A percentile compares a stretch with the other conserved stretches of the same genome.
Evolutionary conservation across 768 basidiomycete species (phyloP).

Genomic region (Albatrellus ellisii): DNA sequence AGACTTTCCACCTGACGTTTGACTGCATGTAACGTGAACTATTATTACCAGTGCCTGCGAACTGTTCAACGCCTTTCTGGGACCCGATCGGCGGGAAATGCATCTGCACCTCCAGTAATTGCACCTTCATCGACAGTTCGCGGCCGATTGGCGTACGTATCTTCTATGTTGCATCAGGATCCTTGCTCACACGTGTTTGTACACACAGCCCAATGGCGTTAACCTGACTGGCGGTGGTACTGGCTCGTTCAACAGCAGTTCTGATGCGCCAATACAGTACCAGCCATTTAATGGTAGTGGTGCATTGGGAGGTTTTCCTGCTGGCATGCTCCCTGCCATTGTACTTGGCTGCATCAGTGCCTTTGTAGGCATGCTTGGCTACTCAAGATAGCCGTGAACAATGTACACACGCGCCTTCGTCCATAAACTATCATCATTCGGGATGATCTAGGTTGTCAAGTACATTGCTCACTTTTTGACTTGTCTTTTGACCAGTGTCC

Average conservation of each 20-base stretch:
- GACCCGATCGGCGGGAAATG: constrained; percentile 60
- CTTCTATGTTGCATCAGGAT: constrained; percentile 1
- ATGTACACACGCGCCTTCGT: too few relatives aligned
- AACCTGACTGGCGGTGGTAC: constrained; percentile 49
- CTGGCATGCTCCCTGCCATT: constrained; percentile 5
- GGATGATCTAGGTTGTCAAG: too few relatives aligned
- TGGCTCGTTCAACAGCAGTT: constrained; percentile 32
- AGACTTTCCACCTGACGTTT: constrained; percentile 15
- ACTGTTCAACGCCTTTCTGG: constrained; percentile 74
- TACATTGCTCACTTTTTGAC: too few relatives aligned
- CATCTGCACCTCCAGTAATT: constrained; percentile 40
- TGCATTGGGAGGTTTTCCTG: constrained; percentile 2
- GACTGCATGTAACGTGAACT: constrained; percentile 1
- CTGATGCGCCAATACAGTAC: constrained; percentile 4
- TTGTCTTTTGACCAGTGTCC: too few relatives aligned
- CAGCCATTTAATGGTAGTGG: constrained; percentile 12
- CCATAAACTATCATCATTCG: too few relatives aligned
- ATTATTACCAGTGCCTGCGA: constrained; percentile 37
- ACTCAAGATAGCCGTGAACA: too few relatives aligned
- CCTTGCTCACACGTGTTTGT: constrained; percentile 1
- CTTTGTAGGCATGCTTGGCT: not conserved
- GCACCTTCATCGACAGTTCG: constrained; percentile 50
- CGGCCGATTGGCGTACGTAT: constrained; percentile 48
- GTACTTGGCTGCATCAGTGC: constrained; percentile 4
- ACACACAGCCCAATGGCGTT: constrained; percentile 47